phyloP scores from a whole-genome alignment of 257 asterid genomes.

The Scutellaria barbata region DNA sequence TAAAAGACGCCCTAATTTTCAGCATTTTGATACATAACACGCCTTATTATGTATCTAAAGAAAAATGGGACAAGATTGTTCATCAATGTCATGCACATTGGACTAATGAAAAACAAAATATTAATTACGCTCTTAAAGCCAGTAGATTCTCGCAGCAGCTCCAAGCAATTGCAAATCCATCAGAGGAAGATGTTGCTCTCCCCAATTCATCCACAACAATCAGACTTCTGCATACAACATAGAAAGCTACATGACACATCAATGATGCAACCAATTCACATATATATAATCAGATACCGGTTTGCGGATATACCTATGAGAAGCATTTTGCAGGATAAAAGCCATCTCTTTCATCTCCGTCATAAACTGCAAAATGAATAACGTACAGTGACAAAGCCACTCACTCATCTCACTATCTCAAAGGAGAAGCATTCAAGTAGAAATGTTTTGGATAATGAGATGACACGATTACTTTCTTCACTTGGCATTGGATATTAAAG shows the following conservation, averaged over 20 bases:
- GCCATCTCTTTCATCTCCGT: slow-evolving; percentile 98
- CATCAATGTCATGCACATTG: too few species aligned
- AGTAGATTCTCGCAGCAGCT: slow-evolving; percentile 95
- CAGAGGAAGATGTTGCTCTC: slow-evolving; percentile 97
- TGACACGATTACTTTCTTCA: slow-evolving; percentile 21
- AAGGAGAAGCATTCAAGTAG: slow-evolving; percentile 1
- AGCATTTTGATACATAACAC: too few species aligned
- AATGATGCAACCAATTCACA: slow-evolving; percentile 33
- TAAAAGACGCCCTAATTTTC: background rate
- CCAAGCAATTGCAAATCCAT: slow-evolving; percentile 97
- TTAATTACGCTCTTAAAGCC: slow-evolving; percentile 74
- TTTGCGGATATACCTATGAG: slow-evolving; percentile 59
- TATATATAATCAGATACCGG: background rate
- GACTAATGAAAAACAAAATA: background rate
- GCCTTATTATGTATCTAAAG: too few species aligned
- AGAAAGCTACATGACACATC: slow-evolving; percentile 31
- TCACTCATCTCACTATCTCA: slow-evolving; percentile 26
- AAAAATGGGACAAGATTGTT: too few species aligned
- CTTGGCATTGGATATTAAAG: slow-evolving; percentile 8
- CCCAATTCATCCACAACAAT: slow-evolving; percentile 98
- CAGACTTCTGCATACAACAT: slow-evolving; percentile 70
- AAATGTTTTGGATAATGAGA: slow-evolving; percentile 32
- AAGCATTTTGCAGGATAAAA: slow-evolving; percentile 90
- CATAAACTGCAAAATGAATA: slow-evolving; percentile 73
- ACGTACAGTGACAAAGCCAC: slow-evolving; percentile 10